These are phyloP conservation scores for Myriosclerotinia curreyana DNA, from an alignment of 2,329 filamentous ascomycete genomes.

Conservation along the genomic window DNA sequence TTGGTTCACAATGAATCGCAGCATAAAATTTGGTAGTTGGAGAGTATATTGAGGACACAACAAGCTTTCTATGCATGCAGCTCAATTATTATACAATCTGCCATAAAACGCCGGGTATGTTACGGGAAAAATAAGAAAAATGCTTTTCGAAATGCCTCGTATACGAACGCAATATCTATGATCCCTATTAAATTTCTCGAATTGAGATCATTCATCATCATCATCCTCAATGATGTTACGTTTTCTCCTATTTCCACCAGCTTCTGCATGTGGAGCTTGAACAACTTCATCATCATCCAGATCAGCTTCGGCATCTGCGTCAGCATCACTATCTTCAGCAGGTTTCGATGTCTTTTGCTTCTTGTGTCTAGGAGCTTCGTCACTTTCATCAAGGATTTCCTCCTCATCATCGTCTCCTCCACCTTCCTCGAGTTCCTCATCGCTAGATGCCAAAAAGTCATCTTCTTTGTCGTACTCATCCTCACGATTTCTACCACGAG, in stretches of 20 bases:
- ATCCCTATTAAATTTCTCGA: background rate
- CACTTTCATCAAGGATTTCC: conserved; percentile 46
- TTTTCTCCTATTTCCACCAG: conserved; percentile 46
- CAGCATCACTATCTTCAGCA: conserved; percentile 47
- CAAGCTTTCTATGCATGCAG: background rate
- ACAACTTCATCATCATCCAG: conserved; percentile 49
- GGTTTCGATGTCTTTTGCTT: conserved; percentile 38
- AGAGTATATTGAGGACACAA: background rate
- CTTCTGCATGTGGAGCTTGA: conserved; percentile 35
- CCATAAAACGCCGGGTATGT: conserved; percentile 12
- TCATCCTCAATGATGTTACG: conserved; percentile 60
- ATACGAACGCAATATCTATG: conserved; percentile 7
- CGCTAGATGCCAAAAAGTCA: conserved; percentile 72
- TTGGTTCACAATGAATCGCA: background rate
- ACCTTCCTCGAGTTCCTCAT: conserved; percentile 63
- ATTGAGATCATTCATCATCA: conserved; percentile 43
- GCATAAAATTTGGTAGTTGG: background rate
- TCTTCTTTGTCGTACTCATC: conserved; percentile 80
- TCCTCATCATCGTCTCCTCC: conserved; percentile 50
- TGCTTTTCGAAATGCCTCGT: conserved; percentile 6
- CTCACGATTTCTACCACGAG: conserved; percentile 53
- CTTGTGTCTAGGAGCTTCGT: conserved; percentile 37
- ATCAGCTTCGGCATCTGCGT: conserved; percentile 54
- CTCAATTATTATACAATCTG: conserved; percentile 16
- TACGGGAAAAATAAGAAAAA: conserved; percentile 11